Evolutionary conservation across 768 basidiomycete genomes (phyloP), one percentile per base, ranked within the genome.

Genomic region (Hygrophorus pudorinus): DNA sequence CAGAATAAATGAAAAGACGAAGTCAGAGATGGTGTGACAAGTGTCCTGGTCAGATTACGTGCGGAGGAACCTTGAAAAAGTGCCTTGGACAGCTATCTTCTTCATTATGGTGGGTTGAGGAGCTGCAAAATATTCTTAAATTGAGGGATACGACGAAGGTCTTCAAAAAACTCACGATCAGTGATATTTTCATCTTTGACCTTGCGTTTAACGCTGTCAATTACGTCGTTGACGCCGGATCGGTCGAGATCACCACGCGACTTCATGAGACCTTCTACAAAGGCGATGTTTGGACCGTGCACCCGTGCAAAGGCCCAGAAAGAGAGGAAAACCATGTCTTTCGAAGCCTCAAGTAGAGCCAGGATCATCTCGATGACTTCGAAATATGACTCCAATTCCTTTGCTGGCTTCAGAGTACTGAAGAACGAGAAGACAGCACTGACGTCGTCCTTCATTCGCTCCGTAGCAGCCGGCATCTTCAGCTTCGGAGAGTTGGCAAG

Each of bases 301-400:
- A 84, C 79, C 56, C 88, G 88, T 13, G 92, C 93, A 61, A 99
- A 98, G 3, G 78, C 70, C 82, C 87, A 96, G 62, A 85, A 96
- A 9, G 92, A 92, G 44, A 98, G 66, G 70, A 94, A 94, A 2
- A 83, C 81, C 62, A 97, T 77, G 49, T 85, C 84, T 65, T 85
- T 85, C 33, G 85, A 87, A 1, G 93, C 88, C 48, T 87, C 82
- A 28, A 96, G 65, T 58, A 97, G 73, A 3, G 79, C 71, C 17
- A 90, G 67, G 31, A 91, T 75, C 70, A 82, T 70, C 59, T 97
- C 90, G 44, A 97, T 62, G 29, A 97, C 79, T 55, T 90, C 85
- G 50, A 99, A 90, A 51, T 80, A 76, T 28, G 66, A 63, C 56
- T 94, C 87, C 18, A 98, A 69, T 48, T 93, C 91, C 56, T 82